A percentile compares a stretch with the other conserved stretches of the same genome.
phyloP scores from a whole-genome alignment of 805 yeast genomes.

The Lipomyces kockii region DNA sequence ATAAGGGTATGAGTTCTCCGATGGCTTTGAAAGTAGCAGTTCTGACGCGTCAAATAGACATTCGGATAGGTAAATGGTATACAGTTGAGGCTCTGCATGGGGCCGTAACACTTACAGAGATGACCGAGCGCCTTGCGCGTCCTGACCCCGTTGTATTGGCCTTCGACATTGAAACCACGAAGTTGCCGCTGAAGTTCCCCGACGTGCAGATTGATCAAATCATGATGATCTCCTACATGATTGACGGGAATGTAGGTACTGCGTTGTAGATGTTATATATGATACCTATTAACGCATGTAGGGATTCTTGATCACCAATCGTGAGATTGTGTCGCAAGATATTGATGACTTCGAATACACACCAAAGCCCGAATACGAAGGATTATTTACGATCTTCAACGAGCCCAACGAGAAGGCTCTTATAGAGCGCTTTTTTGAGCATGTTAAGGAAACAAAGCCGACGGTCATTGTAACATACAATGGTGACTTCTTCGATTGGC shows the following conservation, averaged over 20 bases:
- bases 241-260: conserved; percentile 72
- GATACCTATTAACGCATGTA: not conserved
- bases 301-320: conserved; percentile 89
- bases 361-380: conserved; percentile 95
- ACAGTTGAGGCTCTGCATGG: conserved; percentile 69
- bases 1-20: conserved; percentile 49
- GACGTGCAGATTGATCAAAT: conserved; percentile 87
- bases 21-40: not conserved
- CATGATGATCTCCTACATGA: conserved; percentile 99
- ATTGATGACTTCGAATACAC: conserved; percentile 97
- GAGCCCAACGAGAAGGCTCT: conserved; percentile 82
- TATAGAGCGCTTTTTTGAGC: conserved; percentile 81
- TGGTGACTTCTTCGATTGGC: conserved; percentile 99
- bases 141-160: conserved; percentile 98
- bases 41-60: conserved; percentile 43
- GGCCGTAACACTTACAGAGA: conserved; percentile 58
- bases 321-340: conserved; percentile 92
- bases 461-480: conserved; percentile 98
- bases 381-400: conserved; percentile 85
- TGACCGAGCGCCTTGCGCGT: conserved; percentile 80
- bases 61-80: conserved; percentile 97
- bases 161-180: conserved; percentile 96
- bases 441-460: conserved; percentile 83
- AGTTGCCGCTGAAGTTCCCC: conserved; percentile 94
- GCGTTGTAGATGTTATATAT: not conserved